phyloP scores from a whole-genome alignment of 139 green algal genomes.

The Chlamydomonas sp. region DNA sequence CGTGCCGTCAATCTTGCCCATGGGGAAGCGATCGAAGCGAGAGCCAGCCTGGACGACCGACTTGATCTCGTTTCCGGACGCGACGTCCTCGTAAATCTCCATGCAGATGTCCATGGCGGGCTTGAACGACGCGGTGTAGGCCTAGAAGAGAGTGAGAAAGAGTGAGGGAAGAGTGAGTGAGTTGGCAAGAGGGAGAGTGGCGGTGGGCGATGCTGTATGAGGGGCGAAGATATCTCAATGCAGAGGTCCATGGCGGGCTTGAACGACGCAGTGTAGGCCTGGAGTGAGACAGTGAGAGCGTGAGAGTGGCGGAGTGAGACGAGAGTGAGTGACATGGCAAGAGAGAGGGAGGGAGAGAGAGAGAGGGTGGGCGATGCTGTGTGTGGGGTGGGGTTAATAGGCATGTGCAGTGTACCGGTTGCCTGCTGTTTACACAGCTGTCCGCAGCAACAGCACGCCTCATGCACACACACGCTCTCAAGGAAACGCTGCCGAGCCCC shows the following conservation, averaged over 20 bases:
- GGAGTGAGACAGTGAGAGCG: no score
- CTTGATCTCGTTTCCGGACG: slow-evolving; percentile 96
- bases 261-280: slow-evolving; percentile 84
- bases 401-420: no score
- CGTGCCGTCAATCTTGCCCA: slow-evolving; percentile 98
- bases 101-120: slow-evolving; percentile 96
- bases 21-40: slow-evolving; percentile 93
- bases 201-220: background rate
- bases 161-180: slow-evolving; percentile 34
- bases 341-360: no score
- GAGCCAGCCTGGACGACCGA: slow-evolving; percentile 86
- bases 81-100: slow-evolving; percentile 98
- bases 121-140: slow-evolving; percentile 81
- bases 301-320: no score
- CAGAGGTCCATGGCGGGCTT: slow-evolving; percentile 94
- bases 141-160: no score
- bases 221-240: slow-evolving; percentile 62
- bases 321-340: no score
- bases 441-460: no score
- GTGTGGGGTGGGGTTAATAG: no score
- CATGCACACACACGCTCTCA: no score
- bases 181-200: background rate
- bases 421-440: no score
- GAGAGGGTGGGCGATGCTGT: no score
- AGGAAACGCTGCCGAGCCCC: no score